Conservation (phyloP, 73 alveolate genomes). For the Paramecium primaurelia region DNA sequence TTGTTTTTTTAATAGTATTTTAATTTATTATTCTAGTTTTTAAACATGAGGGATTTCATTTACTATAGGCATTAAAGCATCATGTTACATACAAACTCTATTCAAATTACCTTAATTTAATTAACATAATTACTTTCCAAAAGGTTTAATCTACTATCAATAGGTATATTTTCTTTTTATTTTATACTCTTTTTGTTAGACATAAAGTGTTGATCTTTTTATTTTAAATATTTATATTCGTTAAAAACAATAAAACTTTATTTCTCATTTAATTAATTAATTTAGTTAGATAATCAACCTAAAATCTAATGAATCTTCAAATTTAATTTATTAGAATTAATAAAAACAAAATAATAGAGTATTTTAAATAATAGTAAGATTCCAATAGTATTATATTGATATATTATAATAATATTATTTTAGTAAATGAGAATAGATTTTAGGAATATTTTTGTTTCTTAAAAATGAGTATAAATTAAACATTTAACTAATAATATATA, state of each 20-base stretch:
- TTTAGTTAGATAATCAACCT: neutral
- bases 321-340: neutral
- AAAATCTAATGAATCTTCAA: neutral
- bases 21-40: neutral
- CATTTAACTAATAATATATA: neutral
- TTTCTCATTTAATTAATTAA: neutral
- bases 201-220: neutral
- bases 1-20: neutral
- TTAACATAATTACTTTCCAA: neutral
- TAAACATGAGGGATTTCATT: neutral
- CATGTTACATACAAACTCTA: conserved; percentile 34
- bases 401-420: no score
- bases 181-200: neutral
- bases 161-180: neutral
- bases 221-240: conserved; percentile 10
- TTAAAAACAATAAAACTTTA: neutral
- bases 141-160: conserved; percentile 2
- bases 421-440: neutral
- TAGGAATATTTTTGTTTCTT: neutral
- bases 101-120: neutral
- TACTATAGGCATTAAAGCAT: conserved; percentile 30
- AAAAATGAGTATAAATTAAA: neutral
- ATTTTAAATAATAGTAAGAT: no score
- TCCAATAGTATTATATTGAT: no score
- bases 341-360: neutral